Evolutionary conservation across 805 yeast genomes (phyloP).

Genomic region (Cyberlindnera americana): DNA sequence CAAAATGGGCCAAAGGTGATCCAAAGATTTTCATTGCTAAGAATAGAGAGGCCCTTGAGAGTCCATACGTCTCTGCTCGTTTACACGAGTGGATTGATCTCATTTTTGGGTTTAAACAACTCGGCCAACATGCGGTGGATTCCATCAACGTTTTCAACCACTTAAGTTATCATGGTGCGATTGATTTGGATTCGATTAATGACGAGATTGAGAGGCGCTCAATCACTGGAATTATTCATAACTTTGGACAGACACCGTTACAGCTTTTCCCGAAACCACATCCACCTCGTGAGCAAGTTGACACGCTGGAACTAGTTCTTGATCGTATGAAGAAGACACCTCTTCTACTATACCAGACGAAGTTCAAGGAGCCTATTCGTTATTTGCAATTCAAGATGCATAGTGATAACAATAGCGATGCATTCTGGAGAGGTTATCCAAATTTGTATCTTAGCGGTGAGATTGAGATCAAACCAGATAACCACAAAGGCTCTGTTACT

Average conservation of each 20-base stretch:
- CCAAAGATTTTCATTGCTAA: conserved; percentile 69
- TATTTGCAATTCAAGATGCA: conserved; percentile 43
- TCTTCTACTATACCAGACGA: conserved; percentile 40
- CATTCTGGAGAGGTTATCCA: conserved; percentile 52
- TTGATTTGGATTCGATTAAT: conserved; percentile 66
- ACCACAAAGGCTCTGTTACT: conserved; percentile 20
- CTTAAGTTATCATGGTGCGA: conserved; percentile 80
- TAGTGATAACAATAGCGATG: conserved; percentile 29
- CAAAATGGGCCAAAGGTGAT: conserved; percentile 82
- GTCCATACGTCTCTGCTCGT: conserved; percentile 72
- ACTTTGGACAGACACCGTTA: conserved; percentile 87
- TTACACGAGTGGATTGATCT: conserved; percentile 84
- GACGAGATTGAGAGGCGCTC: conserved; percentile 75
- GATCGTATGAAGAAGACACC: conserved; percentile 35
- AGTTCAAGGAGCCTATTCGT: conserved; percentile 37
- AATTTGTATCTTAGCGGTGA: conserved; percentile 26
- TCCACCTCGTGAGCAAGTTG: conserved; percentile 42
- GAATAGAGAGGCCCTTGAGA: conserved; percentile 80
- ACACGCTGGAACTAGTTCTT: conserved; percentile 34
- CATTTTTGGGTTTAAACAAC: conserved; percentile 77
- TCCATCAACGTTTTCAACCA: conserved; percentile 79
- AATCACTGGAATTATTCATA: conserved; percentile 79
- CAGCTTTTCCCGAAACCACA: conserved; percentile 71
- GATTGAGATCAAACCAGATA: conserved; percentile 24
- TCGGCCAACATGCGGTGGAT: conserved; percentile 63